A percentile compares a stretch with the other conserved stretches of the same genome.
Evolutionary conservation across 352 stramenopile genomes (phyloP).

Genomic region (Phytophthora podocarpi): DNA sequence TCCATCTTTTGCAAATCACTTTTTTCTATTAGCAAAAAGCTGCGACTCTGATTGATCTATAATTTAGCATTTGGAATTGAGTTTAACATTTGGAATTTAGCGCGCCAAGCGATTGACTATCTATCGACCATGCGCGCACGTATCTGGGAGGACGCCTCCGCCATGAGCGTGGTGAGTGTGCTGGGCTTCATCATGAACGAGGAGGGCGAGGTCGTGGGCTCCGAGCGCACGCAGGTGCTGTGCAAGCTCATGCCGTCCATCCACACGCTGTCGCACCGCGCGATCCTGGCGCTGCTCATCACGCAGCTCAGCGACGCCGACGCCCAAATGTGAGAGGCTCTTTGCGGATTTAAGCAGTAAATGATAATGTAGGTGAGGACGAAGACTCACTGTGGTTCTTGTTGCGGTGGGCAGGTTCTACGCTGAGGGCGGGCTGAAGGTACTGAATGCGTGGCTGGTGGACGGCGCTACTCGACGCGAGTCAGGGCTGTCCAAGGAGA

Average conservation of each 20-base stretch:
- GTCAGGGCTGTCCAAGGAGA: slow-evolving; percentile 52
- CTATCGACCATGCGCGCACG: slow-evolving; percentile 56
- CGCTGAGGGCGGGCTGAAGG: slow-evolving; percentile 66
- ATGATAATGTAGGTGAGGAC: background rate
- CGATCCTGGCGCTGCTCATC: slow-evolving; percentile 78
- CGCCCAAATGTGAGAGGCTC: slow-evolving; percentile 53
- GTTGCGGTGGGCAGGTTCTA: slow-evolving; percentile 56
- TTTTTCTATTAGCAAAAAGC: too few species aligned
- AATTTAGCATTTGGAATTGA: slow-evolving; percentile 12
- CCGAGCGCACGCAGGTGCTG: slow-evolving; percentile 76
- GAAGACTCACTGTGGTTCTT: background rate
- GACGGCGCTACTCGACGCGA: slow-evolving; percentile 50
- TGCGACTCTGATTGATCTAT: too few species aligned
- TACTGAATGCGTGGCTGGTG: slow-evolving; percentile 77
- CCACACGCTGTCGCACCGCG: slow-evolving; percentile 78
- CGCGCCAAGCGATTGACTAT: slow-evolving; percentile 1
- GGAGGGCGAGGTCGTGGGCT: slow-evolving; percentile 71
- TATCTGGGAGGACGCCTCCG: slow-evolving; percentile 78
- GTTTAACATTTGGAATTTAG: too few species aligned
- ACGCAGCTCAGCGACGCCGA: slow-evolving; percentile 71
- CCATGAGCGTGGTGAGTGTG: slow-evolving; percentile 84
- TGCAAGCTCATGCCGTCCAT: slow-evolving; percentile 88
- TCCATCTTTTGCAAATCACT: slow-evolving; percentile 46
- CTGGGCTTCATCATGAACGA: slow-evolving; percentile 86
- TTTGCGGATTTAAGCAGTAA: background rate